A percentile compares a stretch with the other conserved stretches of the same genome.
These are phyloP conservation scores for Entrophospora sp. DNA, from an alignment of 192 early-diverging fungal species.

Conservation along the genomic window DNA sequence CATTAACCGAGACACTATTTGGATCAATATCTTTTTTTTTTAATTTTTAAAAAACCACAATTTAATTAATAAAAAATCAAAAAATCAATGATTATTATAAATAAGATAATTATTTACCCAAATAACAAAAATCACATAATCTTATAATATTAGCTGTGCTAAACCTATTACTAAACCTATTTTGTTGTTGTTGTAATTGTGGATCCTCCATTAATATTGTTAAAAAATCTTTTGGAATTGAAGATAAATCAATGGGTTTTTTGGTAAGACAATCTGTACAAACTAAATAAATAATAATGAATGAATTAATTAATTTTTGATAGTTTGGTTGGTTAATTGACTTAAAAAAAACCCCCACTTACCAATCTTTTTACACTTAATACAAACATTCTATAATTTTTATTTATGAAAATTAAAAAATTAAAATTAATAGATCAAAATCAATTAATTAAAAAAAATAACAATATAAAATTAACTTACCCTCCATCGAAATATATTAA, in stretches of 20 bases:
- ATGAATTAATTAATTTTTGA: no score
- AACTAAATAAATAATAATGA: conserved; percentile 22
- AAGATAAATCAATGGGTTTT: conserved; percentile 28
- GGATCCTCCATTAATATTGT: background rate
- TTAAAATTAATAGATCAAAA: no score
- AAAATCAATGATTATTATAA: background rate
- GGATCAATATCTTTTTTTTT: conserved; percentile 9
- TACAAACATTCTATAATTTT: conserved; percentile 10
- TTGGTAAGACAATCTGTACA: conserved; percentile 39
- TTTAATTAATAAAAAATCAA: background rate
- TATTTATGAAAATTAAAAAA: no score
- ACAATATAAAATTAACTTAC: conserved; percentile 19
- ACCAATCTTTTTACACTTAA: conserved; percentile 19
- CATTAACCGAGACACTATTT: background rate
- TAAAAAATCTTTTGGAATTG: background rate
- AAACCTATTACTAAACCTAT: background rate
- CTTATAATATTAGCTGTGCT: background rate
- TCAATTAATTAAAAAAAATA: no score
- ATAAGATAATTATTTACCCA: background rate
- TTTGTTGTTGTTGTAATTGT: background rate
- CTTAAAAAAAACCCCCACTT: no score
- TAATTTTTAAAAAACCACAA: background rate
- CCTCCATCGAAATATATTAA: conserved; percentile 34
- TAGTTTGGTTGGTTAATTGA: no score
- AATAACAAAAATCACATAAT: conserved; percentile 20